phyloP scores from a whole-genome alignment of 2,329 filamentous ascomycete species.

The Chrysosporium queenslandicum region DNA sequence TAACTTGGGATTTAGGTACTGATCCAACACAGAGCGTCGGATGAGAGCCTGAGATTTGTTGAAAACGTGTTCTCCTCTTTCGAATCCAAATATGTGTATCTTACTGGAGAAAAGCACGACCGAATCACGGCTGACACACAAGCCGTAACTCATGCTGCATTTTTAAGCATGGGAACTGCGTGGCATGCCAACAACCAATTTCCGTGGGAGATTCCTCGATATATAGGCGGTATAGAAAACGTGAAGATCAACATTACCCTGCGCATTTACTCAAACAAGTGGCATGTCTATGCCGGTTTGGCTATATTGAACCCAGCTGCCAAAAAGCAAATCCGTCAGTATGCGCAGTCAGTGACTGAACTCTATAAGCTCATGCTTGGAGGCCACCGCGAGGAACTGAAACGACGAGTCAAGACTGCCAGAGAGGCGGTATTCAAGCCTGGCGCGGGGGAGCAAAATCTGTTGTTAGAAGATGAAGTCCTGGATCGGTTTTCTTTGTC shows the following conservation, averaged over 20 bases:
- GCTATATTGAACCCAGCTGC: conserved; percentile 94
- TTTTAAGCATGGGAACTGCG: conserved; percentile 93
- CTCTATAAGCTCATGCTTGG: conserved; percentile 95
- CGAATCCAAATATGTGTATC: conserved; percentile 72
- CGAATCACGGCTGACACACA: conserved; percentile 97
- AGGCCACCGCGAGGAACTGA: conserved; percentile 65
- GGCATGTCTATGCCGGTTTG: conserved; percentile 97
- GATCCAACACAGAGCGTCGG: conserved; percentile 81
- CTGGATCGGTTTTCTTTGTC: conserved; percentile 83
- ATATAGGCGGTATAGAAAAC: conserved; percentile 95
- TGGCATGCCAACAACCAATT: conserved; percentile 95
- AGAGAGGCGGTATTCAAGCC: conserved; percentile 59
- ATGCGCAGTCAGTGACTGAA: conserved; percentile 82
- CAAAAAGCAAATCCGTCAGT: conserved; percentile 85
- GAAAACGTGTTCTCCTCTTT: conserved; percentile 74
- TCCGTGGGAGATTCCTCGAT: conserved; percentile 92
- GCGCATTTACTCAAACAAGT: conserved; percentile 96
- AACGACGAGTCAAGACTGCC: conserved; percentile 65
- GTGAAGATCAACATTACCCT: conserved; percentile 98
- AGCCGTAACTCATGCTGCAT: conserved; percentile 93
- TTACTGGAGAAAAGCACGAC: conserved; percentile 81
- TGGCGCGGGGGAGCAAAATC: conserved; percentile 45
- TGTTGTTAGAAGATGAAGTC: conserved; percentile 68
- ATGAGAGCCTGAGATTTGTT: conserved; percentile 66
- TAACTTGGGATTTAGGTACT: conserved; percentile 46